A percentile compares a stretch with the other conserved stretches of the same genome.
Conservation (phyloP, 176 grass and related monocot genomes). For the Eleusine coracana region DNA sequence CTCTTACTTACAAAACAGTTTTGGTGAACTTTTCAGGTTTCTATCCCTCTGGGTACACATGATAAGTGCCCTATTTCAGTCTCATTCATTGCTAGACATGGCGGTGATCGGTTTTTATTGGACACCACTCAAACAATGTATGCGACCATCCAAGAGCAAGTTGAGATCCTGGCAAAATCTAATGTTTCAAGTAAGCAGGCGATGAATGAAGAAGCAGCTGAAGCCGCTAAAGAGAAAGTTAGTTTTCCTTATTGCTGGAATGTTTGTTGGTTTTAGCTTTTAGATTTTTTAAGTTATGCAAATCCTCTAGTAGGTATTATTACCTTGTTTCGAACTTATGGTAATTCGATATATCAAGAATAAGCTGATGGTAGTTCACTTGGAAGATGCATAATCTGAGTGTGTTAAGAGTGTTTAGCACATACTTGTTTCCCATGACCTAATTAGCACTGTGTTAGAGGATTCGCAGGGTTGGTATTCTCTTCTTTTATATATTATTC, state of each 20-base stretch:
- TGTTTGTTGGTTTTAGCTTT: conserved; percentile 10
- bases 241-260: conserved; percentile 35
- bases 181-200: conserved; percentile 70
- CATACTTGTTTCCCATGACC: conserved; percentile 20
- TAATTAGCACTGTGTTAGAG: background rate
- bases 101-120: conserved; percentile 82
- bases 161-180: conserved; percentile 63
- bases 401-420: background rate
- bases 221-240: conserved; percentile 92
- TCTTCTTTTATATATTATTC: background rate
- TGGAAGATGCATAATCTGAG: background rate
- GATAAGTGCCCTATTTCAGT: conserved; percentile 91
- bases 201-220: conserved; percentile 85
- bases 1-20: conserved; percentile 15
- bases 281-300: conserved; percentile 12
- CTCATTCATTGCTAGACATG: conserved; percentile 85
- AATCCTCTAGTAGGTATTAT: background rate
- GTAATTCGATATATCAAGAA: conserved; percentile 27
- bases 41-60: conserved; percentile 68
- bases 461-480: background rate
- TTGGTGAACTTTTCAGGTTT: conserved; percentile 60
- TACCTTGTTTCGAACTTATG: background rate
- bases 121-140: conserved; percentile 74
- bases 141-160: conserved; percentile 80
- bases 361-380: conserved; percentile 10